Base-by-base conservation (phyloP, 768 basidiomycete genomes). In the Phylloporus arenicola region DNA sequence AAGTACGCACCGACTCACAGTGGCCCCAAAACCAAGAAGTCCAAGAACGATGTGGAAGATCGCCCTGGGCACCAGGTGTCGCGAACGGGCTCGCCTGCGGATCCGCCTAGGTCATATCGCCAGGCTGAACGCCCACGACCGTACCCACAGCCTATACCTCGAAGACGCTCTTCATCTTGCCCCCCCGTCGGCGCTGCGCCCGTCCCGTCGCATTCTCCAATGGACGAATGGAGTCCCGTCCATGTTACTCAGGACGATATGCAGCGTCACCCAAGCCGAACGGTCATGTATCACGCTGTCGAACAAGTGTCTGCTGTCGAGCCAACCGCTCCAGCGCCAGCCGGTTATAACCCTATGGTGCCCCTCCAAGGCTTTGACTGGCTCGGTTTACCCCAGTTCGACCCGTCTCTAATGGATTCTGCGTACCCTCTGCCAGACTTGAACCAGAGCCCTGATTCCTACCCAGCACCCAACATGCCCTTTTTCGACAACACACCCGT, bases 111-210 rank as follows among this genome's bases (percentile, higher is more conserved):
- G 29, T 30, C 44, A 10, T 38, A 50, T 30, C 57, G 51, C 7
- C 56, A 54, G 17, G 20, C 40, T 7, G 55, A 60, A 22, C 62
- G 65, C 6, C 52, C 51, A 10, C 53, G 57, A 16, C 64, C 67
- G 17, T 67, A 67, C 27, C 55, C 61, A 2, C 55, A 43, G 12
- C 50, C 47, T 34, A 35, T 55, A 8, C 61, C 55, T 35, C 59
- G 51, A 20, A 64, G 72, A 19, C 70, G 73, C n/a, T 64, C 72
- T 10, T 74, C 71, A 6, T 73, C 72, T 27, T 73, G 72, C 50
- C 72, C 72, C n/a, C 72, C 72, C 3, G 60, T 60, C 4, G 70
- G 71, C 2, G 68, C 70, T 1, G 50, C 59, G 12, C 71, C 71
- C 6, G 66, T 65, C 6, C 47, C 50, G 1, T 46, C 56, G 3